Base-by-base conservation (phyloP, 1,139 yeast genomes). In the Suhomyces ambrosiae region DNA sequence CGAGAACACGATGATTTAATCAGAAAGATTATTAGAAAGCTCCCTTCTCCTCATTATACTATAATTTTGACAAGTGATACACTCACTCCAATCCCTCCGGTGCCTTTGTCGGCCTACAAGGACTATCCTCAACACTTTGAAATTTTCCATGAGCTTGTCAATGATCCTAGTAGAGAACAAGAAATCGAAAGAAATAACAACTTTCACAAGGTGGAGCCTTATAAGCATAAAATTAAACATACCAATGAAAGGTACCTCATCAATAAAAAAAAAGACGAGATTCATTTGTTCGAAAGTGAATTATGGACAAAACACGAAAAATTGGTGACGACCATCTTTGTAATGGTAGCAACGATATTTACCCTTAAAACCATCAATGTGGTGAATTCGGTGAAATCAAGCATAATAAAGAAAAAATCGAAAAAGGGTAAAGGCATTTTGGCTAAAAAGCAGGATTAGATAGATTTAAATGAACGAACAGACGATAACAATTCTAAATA, bases 1-100 rank as follows among this genome's bases (percentile, higher is more conserved):
- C 46, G 54, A 23, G 54, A 61, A 11, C 70, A 78, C 42, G 95
- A 86, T 56, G 71, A 68, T 35, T 60, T 71, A 40, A 49, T 80
- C 7, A 58, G 82, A 35, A 65, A 66, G 28, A 68, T 83, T 10
- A 50, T 82, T 19, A 71, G 86, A 23, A 80, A 78, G 46, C 54
- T 82, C n/a, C 92, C 94, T 0, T 72, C 87, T 0, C 90, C 92
- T 0, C 74, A 74, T 43, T 71, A 71, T 40, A 65, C 84, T 3
- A 61, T 85, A 3, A 57, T 84, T 5, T 58, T 78, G 33, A 78
- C 86, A 0, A 60, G 73, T 8, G 45, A 46, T 14, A 54, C 57
- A 14, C 57, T 53, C 9, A 50, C 47, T 24, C 18, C 29, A 5
- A 53, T 53, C 25, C 66, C 61, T 39, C 75, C 73, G 2, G 42